phyloP scores from a whole-genome alignment of 345 rosid genomes.

The Aethionema arabicum region DNA sequence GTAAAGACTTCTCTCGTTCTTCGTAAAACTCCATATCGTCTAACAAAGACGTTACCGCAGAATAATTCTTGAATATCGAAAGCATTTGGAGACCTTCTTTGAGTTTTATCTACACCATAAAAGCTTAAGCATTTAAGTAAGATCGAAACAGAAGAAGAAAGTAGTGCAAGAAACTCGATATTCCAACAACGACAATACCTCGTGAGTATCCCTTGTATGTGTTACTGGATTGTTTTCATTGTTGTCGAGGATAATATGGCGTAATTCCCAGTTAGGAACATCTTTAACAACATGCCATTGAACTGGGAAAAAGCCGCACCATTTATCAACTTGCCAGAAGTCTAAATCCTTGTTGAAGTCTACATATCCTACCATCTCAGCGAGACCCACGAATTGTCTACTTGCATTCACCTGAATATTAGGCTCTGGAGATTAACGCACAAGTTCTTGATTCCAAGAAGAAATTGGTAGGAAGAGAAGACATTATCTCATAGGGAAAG shows the following conservation, averaged over 20 bases:
- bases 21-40: conserved; percentile 76
- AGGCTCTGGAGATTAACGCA: neutral
- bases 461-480: conserved; percentile 15
- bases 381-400: conserved; percentile 80
- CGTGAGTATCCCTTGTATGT: conserved; percentile 75
- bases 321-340: conserved; percentile 81
- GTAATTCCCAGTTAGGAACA: conserved; percentile 60
- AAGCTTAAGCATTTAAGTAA: no score
- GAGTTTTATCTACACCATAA: conserved; percentile 46
- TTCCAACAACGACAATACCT: conserved; percentile 40
- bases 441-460: no score
- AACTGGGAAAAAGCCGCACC: conserved; percentile 78
- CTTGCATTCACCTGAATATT: conserved; percentile 72
- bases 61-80: conserved; percentile 54
- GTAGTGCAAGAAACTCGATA: neutral
- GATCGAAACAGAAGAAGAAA: no score
- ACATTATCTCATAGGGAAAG: neutral
- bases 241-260: conserved; percentile 66
- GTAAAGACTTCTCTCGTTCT: conserved; percentile 51
- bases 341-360: conserved; percentile 73
- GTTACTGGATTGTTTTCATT: conserved; percentile 67
- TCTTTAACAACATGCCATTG: conserved; percentile 79
- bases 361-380: conserved; percentile 74
- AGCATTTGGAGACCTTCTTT: conserved; percentile 72
- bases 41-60: conserved; percentile 49